These are phyloP conservation scores for Phytopythium mirpurense DNA, from an alignment of 352 stramenopile species.

Conservation along the genomic window DNA sequence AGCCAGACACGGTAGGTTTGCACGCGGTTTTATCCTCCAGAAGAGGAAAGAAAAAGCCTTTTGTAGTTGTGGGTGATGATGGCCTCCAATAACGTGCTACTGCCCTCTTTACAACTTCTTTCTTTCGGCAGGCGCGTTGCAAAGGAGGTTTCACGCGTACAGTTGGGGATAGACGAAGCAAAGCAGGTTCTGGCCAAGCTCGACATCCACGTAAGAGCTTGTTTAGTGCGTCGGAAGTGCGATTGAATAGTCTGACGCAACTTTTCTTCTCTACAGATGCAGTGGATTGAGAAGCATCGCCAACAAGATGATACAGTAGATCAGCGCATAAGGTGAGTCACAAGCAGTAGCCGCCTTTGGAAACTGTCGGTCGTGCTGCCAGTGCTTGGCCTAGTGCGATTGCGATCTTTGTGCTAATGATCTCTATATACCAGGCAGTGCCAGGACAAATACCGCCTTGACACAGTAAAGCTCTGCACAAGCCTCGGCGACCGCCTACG, in stretches of 20 bases:
- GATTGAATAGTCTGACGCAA: no score
- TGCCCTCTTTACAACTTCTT: not conserved
- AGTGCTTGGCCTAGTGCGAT: no score
- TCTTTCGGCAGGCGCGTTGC: not conserved
- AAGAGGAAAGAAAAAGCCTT: no score
- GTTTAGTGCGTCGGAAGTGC: not conserved
- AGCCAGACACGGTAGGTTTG: not conserved
- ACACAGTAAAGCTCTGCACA: constrained; percentile 8
- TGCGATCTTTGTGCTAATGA: not conserved
- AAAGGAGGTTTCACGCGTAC: not conserved
- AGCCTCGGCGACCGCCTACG: constrained; percentile 10
- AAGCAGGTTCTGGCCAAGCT: not conserved
- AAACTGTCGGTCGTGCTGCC: not conserved
- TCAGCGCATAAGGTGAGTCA: constrained; percentile 18
- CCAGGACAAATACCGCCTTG: constrained; percentile 18
- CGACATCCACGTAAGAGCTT: not conserved
- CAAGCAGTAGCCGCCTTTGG: no score
- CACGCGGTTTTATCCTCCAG: no score
- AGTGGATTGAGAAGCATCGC: constrained; percentile 18
- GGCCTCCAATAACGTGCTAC: no score
- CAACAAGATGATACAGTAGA: constrained; percentile 14
- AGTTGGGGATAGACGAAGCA: not conserved
- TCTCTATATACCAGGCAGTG: constrained; percentile 16
- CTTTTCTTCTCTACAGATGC: constrained; percentile 5
- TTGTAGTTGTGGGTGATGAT: no score